Evolutionary conservation across 192 early-diverging fungal species (phyloP).

Genomic region (Coemansia sp.): DNA sequence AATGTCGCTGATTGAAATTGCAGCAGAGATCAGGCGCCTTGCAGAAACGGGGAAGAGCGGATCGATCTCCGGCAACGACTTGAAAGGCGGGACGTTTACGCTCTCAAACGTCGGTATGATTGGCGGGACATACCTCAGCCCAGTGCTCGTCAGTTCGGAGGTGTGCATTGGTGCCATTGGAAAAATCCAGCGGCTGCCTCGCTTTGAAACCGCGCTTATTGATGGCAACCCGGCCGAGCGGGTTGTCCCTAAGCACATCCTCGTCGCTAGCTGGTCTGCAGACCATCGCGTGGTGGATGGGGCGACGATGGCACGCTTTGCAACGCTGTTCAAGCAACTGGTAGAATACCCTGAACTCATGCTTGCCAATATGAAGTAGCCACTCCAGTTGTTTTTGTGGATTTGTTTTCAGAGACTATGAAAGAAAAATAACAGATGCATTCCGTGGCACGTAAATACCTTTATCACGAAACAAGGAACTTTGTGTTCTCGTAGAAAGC

Average conservation of each 20-base stretch:
- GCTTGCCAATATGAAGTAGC: conserved; percentile 59
- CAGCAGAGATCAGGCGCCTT: conserved; percentile 78
- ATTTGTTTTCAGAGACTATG: neutral
- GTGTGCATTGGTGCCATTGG: conserved; percentile 93
- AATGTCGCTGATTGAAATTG: conserved; percentile 89
- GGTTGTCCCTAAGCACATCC: conserved; percentile 74
- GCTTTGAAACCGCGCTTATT: conserved; percentile 60
- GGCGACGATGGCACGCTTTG: conserved; percentile 93
- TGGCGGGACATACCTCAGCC: conserved; percentile 87
- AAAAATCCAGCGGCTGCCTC: conserved; percentile 77
- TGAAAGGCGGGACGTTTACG: conserved; percentile 86
- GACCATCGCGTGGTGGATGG: conserved; percentile 98
- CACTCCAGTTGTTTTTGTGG: neutral
- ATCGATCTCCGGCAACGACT: conserved; percentile 65
- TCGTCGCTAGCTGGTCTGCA: conserved; percentile 88
- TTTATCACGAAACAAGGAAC: conserved; percentile 55
- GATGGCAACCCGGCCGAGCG: conserved; percentile 59
- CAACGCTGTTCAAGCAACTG: conserved; percentile 77
- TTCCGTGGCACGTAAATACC: neutral
- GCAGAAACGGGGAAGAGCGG: conserved; percentile 65
- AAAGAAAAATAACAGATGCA: neutral
- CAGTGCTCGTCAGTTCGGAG: conserved; percentile 84
- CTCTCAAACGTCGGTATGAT: conserved; percentile 95
- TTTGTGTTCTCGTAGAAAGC: conserved; percentile 92
- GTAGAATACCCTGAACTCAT: conserved; percentile 86